These are phyloP conservation scores for Leishmania aethiopica DNA, from an alignment of 208 protist genomes.

Conservation along the genomic window DNA sequence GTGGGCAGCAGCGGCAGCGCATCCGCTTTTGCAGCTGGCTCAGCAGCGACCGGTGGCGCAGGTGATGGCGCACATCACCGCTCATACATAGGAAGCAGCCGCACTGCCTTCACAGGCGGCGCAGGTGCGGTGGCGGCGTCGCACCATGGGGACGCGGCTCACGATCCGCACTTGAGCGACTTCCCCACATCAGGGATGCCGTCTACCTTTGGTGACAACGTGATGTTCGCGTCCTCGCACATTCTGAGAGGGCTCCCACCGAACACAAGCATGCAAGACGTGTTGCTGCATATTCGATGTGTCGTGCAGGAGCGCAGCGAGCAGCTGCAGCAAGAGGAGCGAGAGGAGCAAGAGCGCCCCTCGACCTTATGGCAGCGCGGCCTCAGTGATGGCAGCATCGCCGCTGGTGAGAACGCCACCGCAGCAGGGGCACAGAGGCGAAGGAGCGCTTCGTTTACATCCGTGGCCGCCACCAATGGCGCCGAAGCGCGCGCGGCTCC, in stretches of 20 bases:
- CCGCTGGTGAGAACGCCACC: background rate
- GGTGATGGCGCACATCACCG: constrained; percentile 3
- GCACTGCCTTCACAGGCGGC: background rate
- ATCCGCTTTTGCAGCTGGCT: background rate
- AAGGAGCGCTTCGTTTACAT: background rate
- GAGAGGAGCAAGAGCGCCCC: constrained; percentile 1
- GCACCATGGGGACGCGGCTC: background rate
- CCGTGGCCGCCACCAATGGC: background rate
- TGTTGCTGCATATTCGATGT: constrained; percentile 56
- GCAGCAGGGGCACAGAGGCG: background rate
- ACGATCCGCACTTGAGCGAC: constrained; percentile 19
- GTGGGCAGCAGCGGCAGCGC: background rate
- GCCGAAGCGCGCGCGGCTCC: background rate
- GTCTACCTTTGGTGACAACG: constrained; percentile 33
- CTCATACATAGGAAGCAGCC: background rate
- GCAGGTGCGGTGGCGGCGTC: background rate
- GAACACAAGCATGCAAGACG: constrained; percentile 58
- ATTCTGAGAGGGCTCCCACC: constrained; percentile 50
- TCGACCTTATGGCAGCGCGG: background rate
- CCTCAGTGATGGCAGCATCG: constrained; percentile 3
- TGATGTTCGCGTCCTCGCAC: constrained; percentile 29
- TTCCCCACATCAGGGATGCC: constrained; percentile 27
- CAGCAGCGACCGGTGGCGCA: background rate
- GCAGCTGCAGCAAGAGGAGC: constrained; percentile 25
- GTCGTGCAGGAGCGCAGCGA: constrained; percentile 40